Base-by-base conservation (phyloP, 768 basidiomycete species). In the Ramaria sp. region DNA sequence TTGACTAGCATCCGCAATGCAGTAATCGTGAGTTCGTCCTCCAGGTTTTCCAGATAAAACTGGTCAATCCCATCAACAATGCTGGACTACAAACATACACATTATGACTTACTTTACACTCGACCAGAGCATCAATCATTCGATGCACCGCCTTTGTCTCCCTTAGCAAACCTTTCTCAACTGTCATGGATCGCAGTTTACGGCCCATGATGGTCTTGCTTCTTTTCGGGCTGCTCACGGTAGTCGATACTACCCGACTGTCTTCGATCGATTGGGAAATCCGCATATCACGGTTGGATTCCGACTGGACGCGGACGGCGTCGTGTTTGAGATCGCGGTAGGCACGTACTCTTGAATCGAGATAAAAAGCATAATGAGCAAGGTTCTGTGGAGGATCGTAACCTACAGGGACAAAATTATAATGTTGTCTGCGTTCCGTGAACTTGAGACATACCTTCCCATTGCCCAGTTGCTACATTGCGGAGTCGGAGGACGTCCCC, bases 1-100 rank as follows among this genome's bases (percentile, higher is more conserved):
- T 97, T 98, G 61, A 96, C 88, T 27, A 97, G 76, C 86, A 99
- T 90, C 41, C 89, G 78, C 50, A 97, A 73, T 2, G 95, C 90
- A 3, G 85, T 81, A 49, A 88, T 84, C 0, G 85, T 89, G 38
- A 98, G 76, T 63, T 95, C 89, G 63, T 98, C 94, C 60, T 94
- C 85, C 15, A 97, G 71, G 63, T 96, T 83, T 60, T 97, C 95
- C 39, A 92, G 69, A 65, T 95, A 99, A 69, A 98, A 96, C 89
- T 96, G 56, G 5, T 16, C 12, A 9, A 24, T 49, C 30, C 50
- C 20, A 42, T n/a, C 24, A 32, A 32, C 9, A 41, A 59, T 3
- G 44, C 25, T 41, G 10, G 18, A 24, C 22, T n/a, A 25, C 28
- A n/a, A 30, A 36, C 43, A 48, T 39, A 53, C 47, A 9, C 13